Conservation (phyloP, 2,329 filamentous ascomycete species). For the Neurospora crassa region DNA sequence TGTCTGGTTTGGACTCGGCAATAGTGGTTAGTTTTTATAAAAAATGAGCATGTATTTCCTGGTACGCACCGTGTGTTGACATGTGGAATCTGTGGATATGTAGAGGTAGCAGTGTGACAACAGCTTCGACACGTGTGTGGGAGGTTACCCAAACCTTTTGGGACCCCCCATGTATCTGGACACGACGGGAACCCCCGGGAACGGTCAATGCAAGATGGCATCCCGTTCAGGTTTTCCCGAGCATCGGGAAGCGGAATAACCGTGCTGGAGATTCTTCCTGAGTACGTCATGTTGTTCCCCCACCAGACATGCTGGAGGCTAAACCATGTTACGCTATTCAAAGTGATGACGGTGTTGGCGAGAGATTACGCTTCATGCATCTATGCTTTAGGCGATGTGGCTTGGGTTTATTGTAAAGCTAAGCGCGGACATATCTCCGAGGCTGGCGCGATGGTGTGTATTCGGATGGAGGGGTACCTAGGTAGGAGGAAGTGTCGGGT, state of each 20-base stretch:
- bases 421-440: neutral
- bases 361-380: conserved; percentile 21
- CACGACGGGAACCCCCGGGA: neutral
- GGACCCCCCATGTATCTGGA: neutral
- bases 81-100: neutral
- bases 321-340: conserved; percentile 12
- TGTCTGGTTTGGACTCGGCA: neutral
- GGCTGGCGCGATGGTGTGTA: neutral
- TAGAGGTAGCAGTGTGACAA: neutral
- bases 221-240: neutral
- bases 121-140: neutral
- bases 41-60: neutral
- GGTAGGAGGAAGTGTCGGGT: neutral
- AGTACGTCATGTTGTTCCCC: neutral
- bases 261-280: neutral
- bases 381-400: conserved; percentile 12
- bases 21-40: neutral
- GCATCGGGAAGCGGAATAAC: neutral
- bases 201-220: neutral
- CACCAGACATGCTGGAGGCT: conserved; percentile 7
- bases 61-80: neutral
- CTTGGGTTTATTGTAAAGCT: neutral
- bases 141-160: neutral
- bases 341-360: conserved; percentile 9
- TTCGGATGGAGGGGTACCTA: neutral